Evolutionary conservation across 805 yeast genomes (phyloP).

Genomic region (Nakazawaea peltata): DNA sequence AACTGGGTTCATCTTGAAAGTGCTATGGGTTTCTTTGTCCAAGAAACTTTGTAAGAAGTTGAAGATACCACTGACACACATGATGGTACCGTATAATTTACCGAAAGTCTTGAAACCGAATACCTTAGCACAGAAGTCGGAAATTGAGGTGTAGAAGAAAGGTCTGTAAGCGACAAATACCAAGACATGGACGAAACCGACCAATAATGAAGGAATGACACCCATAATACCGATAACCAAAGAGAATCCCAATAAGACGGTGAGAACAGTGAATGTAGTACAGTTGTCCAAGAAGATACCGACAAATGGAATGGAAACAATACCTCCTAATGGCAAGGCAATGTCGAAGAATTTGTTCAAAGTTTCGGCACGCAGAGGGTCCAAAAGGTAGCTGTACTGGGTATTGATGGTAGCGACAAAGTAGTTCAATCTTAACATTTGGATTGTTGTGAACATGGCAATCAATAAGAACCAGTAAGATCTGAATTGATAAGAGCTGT

Average conservation of each 20-base stretch:
- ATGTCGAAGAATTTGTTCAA: conserved; percentile 42
- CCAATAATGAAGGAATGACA: conserved; percentile 28
- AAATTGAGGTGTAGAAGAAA: conserved; percentile 47
- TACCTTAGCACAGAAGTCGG: conserved; percentile 54
- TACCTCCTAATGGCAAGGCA: conserved; percentile 50
- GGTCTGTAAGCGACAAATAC: conserved; percentile 48
- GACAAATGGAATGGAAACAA: conserved; percentile 44
- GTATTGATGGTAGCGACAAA: conserved; percentile 51
- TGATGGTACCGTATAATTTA: conserved; percentile 48
- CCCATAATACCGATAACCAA: conserved; percentile 40
- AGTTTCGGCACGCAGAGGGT: conserved; percentile 26
- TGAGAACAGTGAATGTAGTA: conserved; percentile 37
- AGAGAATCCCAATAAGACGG: conserved; percentile 31
- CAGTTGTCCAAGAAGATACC: conserved; percentile 42
- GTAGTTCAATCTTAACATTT: conserved; percentile 49
- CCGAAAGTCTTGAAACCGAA: conserved; percentile 59
- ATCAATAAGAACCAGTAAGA: conserved; percentile 46
- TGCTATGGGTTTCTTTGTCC: conserved; percentile 42
- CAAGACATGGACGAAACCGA: conserved; percentile 37
- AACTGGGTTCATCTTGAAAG: conserved; percentile 45
- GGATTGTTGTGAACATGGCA: conserved; percentile 43
- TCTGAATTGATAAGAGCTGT: conserved; percentile 38
- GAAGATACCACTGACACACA: conserved; percentile 43
- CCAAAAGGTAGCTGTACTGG: conserved; percentile 42
- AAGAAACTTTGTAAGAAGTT: conserved; percentile 39